Evolutionary conservation across 345 rosid species (phyloP), one percentile per base, ranked within the genome.

Genomic region (Cardamine resedifolia): DNA sequence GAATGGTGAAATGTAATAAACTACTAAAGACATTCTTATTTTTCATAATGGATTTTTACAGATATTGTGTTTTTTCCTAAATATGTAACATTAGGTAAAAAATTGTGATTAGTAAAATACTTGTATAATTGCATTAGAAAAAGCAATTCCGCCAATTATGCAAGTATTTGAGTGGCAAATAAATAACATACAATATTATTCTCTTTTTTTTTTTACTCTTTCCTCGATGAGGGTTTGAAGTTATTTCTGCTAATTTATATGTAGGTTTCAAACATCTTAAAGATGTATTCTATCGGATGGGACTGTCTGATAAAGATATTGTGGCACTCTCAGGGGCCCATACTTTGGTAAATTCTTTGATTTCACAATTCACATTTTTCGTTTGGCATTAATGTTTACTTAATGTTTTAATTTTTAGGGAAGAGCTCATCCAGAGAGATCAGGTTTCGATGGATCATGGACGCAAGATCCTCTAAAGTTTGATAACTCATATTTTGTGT

Each of bases 361-460:
- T 92, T 57, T 88, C 73, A 31, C 90, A 89, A 58, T 84, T 91
- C 56, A 76, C 82, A 82, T 88, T 85, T 82, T 33, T 30, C 64
- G 0, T 72, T 6, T 51, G 66, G 18, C 3, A 5, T 20, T 18
- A n/a, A n/a, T n/a, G n/a, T n/a, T n/a, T n/a, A n/a, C n/a, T n/a
- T n/a, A n/a, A n/a, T n/a, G n/a, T n/a, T n/a, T n/a, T n/a, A n/a
- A n/a, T n/a, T n/a, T n/a, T n/a, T n/a, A 90, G 96, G 98, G 98
- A 81, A 81, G 89, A 76, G 96, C 90, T 30, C 98, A 90, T 82
- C 89, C 83, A 14, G 93, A 90, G 74, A 86, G 98, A 76, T 90
- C 98, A 30, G 91, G 93, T 72, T 92, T 90, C 65, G 96, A 92
- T 68, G 98, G 98, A 60, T 89, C 91, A 66, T 92, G 98, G 98